Base-by-base conservation (phyloP, 257 asterid species). In the Lycium ferocissimum region DNA sequence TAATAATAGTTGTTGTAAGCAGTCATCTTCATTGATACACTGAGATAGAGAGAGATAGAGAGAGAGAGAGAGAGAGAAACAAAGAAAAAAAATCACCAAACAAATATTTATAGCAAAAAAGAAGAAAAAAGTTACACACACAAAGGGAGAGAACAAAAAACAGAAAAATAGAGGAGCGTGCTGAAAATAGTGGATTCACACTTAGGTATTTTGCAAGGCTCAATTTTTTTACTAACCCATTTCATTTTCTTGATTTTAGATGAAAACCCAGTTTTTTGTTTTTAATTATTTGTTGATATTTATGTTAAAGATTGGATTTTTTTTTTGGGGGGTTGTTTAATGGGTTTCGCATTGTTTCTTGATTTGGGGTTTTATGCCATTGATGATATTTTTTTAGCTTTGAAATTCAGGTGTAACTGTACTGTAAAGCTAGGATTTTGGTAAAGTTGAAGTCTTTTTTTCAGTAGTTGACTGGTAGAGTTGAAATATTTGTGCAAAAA, bases 1-100 rank as follows among this genome's bases (percentile, higher is more conserved):
- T 91, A 89, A 75, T 80, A 85, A 91, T 89, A 89, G 86, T 83
- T 83, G 81, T 88, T 43, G 86, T 85, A 88, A 22, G 76, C 53
- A 57, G 61, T 82, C 61, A 3, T 87, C 88, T 43, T 83, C 86
- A 51, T 84, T 66, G 62, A 57, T 85, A 11, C 65, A 76, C 88
- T 84, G 89, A 63, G 87, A 84, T 83, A 84, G 14, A 79, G 49
- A 70, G 67, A 85, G 72, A 80, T 57, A 80, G 86, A 82, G 88
- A 43, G 73, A 20, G 67, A 75, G 43, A 73, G 5, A 73, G n/a
- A 47, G 12, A 13, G 14, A 53, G 26, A 76, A 7, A 51, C 45
- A 40, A 40, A 2, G 3, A 51, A 15, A 26, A 53, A 51, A 76
- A 7, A 51, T 51, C 22, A 76, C 20, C 59, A 54, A 51, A 61